These are phyloP conservation scores for Colletotrichum australisinense DNA, from an alignment of 2,329 filamentous ascomycete species.

Conservation along the genomic window DNA sequence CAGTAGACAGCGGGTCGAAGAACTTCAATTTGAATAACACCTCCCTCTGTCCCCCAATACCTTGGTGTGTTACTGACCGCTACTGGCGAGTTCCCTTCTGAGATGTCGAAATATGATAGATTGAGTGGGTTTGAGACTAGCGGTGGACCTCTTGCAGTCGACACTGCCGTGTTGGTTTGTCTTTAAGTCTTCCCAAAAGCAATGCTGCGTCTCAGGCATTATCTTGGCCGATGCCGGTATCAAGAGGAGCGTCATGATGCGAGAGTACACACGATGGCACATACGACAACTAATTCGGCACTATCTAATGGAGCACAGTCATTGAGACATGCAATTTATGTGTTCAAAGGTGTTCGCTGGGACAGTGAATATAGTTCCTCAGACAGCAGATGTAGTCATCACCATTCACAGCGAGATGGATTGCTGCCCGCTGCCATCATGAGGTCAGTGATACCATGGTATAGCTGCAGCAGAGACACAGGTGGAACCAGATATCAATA, in stretches of 20 bases:
- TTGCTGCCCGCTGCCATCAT: too few relatives aligned
- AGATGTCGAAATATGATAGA: conserved; percentile 22
- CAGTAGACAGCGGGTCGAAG: background rate
- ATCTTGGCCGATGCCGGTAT: background rate
- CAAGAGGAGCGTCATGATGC: background rate
- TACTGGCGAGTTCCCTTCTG: background rate
- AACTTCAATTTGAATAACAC: background rate
- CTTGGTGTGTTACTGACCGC: background rate
- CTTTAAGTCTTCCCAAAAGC: conserved; percentile 14
- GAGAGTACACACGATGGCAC: background rate
- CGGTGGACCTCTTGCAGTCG: background rate
- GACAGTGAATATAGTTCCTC: background rate
- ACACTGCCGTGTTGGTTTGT: background rate
- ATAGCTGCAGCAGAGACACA: too few relatives aligned
- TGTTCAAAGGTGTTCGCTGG: background rate
- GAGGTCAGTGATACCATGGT: too few relatives aligned
- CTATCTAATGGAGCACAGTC: background rate
- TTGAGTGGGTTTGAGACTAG: conserved; percentile 2
- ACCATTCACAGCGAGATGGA: too few relatives aligned
- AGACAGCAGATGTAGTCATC: background rate
- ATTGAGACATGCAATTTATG: background rate
- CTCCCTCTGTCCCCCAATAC: background rate
- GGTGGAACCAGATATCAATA: background rate
- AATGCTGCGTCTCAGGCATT: conserved; percentile 17
- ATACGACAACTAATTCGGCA: background rate